Evolutionary conservation across 495 filamentous ascomycete species (phyloP).

Genomic region (Glutinoglossum americanum): DNA sequence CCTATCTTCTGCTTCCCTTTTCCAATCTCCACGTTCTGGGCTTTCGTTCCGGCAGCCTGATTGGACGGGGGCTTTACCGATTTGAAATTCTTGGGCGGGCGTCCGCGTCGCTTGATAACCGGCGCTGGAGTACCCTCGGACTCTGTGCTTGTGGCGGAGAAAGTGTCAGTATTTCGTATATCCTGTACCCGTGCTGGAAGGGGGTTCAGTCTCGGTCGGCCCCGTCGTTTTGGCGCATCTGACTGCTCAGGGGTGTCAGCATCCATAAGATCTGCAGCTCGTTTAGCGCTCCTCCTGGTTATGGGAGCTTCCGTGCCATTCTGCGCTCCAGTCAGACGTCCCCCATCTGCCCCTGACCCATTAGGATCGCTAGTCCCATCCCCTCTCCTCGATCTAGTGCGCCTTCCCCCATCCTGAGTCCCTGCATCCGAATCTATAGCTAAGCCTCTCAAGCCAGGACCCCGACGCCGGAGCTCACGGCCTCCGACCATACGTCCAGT

Average conservation of each 20-base stretch:
- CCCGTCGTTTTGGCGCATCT: not conserved
- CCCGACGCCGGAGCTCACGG: not conserved
- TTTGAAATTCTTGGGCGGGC: not conserved
- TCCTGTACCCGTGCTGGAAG: not conserved
- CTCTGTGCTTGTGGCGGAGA: constrained; percentile 1
- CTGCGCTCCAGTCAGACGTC: not conserved
- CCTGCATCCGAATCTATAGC: not conserved
- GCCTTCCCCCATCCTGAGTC: not conserved
- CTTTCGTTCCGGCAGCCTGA: not conserved
- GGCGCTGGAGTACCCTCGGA: not conserved
- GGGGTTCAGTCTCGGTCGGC: not conserved
- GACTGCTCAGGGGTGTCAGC: not conserved
- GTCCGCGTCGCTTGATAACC: constrained; percentile 3
- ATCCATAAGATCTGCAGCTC: not conserved
- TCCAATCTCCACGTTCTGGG: not conserved
- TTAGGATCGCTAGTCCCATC: not conserved
- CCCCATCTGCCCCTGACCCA: not conserved
- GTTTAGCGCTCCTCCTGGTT: not conserved
- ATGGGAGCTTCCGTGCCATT: not conserved
- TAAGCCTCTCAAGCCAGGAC: not conserved
- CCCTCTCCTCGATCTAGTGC: not conserved
- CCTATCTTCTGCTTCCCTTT: not conserved
- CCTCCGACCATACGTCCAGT: not conserved
- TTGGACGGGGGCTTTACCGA: not conserved
- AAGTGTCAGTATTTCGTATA: not conserved